These are phyloP conservation scores for Sherardia arvensis DNA, from an alignment of 257 asterid species.

Conservation along the genomic window DNA sequence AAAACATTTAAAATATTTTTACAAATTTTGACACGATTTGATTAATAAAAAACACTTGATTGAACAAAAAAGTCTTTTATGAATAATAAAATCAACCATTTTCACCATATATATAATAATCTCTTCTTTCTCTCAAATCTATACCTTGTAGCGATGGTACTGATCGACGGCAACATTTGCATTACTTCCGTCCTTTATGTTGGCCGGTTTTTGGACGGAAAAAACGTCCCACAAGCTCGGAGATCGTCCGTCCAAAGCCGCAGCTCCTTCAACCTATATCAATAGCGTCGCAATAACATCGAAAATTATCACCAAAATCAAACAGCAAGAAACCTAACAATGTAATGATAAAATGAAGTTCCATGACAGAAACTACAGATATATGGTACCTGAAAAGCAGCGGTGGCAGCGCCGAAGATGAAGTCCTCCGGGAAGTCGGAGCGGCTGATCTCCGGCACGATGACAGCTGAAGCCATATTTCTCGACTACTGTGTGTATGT, in stretches of 20 bases:
- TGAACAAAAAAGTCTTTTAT: too few species aligned
- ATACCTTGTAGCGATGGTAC: conserved; percentile 10
- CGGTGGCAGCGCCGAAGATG: conserved; percentile 7
- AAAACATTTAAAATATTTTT: too few species aligned
- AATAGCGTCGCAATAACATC: too few species aligned
- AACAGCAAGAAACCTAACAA: too few species aligned
- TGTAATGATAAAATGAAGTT: too few species aligned
- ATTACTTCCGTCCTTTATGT: conserved; percentile 1
- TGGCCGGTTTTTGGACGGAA: background rate
- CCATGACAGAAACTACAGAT: too few species aligned
- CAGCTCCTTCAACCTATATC: conserved; percentile 9
- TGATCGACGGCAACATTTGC: conserved; percentile 3
- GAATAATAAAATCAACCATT: too few species aligned
- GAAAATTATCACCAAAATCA: background rate
- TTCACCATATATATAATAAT: too few species aligned
- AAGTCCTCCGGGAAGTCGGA: background rate
- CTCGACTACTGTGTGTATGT: too few species aligned
- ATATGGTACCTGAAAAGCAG: conserved; percentile 12
- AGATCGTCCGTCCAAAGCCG: background rate
- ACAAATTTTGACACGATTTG: too few species aligned
- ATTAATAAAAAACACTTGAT: too few species aligned
- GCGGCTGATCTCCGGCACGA: background rate
- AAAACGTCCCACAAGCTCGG: conserved; percentile 11
- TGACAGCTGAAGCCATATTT: background rate
- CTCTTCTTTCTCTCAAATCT: too few species aligned